Conservation (phyloP, 1,284 basidiomycete species). For the Lignosus rhinocerotis region DNA sequence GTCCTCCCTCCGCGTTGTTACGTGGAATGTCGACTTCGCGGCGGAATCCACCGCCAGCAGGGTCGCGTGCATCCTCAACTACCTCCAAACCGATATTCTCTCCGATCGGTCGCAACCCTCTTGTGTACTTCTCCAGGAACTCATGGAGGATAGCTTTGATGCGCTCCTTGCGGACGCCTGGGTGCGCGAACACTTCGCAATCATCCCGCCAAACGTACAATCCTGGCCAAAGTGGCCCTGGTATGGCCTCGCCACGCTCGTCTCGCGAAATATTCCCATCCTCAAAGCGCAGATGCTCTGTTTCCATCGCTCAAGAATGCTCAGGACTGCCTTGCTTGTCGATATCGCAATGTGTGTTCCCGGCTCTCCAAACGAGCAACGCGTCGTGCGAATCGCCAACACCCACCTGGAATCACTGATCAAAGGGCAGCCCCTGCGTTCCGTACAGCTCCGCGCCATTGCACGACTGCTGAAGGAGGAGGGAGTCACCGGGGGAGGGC, state of each 20-base stretch:
- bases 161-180: slow-evolving; percentile 54
- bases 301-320: slow-evolving; percentile 51
- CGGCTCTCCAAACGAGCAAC: not conserved
- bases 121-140: slow-evolving; percentile 68
- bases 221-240: slow-evolving; percentile 47
- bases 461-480: slow-evolving; percentile 46
- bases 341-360: slow-evolving; percentile 51
- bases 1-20: slow-evolving; percentile 49
- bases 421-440: slow-evolving; percentile 43
- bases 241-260: slow-evolving; percentile 68
- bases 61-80: slow-evolving; percentile 46
- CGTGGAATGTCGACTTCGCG: slow-evolving; percentile 68
- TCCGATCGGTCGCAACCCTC: slow-evolving; percentile 51
- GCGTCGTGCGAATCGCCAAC: slow-evolving; percentile 57
- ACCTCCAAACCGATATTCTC: slow-evolving; percentile 54
- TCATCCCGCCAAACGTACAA: slow-evolving; percentile 50
- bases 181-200: slow-evolving; percentile 58
- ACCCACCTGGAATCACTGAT: slow-evolving; percentile 69
- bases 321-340: slow-evolving; percentile 55
- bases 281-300: slow-evolving; percentile 44
- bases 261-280: slow-evolving; percentile 55
- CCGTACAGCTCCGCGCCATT: slow-evolving; percentile 53
- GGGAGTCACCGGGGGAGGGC: slow-evolving; percentile 47
- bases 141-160: slow-evolving; percentile 44
- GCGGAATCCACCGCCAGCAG: slow-evolving; percentile 41